Percentiles rank a stretch among this genome's conserved stretches.
Conservation (phyloP, 2,329 filamentous ascomycete genomes). For the Colletotrichum lindemuthianum region DNA sequence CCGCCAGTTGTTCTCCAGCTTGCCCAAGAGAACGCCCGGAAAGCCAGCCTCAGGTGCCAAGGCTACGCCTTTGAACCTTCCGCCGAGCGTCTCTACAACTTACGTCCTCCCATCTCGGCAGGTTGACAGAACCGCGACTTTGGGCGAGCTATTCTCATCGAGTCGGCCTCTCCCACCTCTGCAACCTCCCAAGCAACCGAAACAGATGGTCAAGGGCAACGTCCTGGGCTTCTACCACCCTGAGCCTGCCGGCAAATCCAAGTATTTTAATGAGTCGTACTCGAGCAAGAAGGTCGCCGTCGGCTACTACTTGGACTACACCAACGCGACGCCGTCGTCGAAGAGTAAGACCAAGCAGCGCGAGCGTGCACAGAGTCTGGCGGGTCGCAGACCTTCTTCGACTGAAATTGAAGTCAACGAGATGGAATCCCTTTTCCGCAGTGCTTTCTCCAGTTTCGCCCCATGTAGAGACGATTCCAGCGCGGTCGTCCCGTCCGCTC, state of each 20-base stretch:
- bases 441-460: conserved; percentile 83
- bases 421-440: conserved; percentile 79
- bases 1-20: conserved; percentile 86
- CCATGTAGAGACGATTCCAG: conserved; percentile 78
- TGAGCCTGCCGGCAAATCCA: conserved; percentile 65
- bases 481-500: conserved; percentile 74
- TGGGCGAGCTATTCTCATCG: conserved; percentile 80
- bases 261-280: conserved; percentile 68
- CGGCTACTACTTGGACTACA: conserved; percentile 77
- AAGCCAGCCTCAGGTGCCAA: conserved; percentile 47
- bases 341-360: conserved; percentile 72
- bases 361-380: conserved; percentile 76
- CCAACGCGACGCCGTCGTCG: conserved; percentile 68
- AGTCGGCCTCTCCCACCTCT: conserved; percentile 72
- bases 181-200: conserved; percentile 77
- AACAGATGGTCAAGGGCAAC: conserved; percentile 73
- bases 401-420: conserved; percentile 70
- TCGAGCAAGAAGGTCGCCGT: conserved; percentile 72
- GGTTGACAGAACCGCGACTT: conserved; percentile 66
- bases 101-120: conserved; percentile 62
- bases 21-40: conserved; percentile 71
- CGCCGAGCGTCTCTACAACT: conserved; percentile 77
- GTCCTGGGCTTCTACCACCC: conserved; percentile 63
- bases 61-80: conserved; percentile 55
- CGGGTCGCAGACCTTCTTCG: conserved; percentile 65